A percentile compares a stretch with the other conserved stretches of the same genome.
These are phyloP conservation scores for Medicago arabica DNA, from an alignment of 306 rosid genomes.

Conservation along the genomic window DNA sequence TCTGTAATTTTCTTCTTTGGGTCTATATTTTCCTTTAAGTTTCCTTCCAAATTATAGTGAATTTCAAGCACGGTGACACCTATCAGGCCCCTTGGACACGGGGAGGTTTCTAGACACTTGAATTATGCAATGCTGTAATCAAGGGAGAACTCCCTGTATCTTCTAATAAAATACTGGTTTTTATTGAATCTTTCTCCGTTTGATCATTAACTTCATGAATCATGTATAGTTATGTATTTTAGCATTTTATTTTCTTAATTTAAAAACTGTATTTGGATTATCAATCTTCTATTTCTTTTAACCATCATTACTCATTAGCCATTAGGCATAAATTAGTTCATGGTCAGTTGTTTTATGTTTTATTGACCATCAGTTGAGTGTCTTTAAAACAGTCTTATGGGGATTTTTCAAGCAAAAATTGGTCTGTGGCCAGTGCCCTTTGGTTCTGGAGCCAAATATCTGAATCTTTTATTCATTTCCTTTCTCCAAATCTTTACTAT, in stretches of 20 bases:
- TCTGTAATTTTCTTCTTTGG: neutral
- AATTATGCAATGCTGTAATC: neutral
- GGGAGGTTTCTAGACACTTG: neutral
- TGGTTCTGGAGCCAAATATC: conserved; percentile 13
- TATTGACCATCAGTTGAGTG: conserved; percentile 11
- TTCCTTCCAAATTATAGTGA: neutral
- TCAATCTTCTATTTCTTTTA: conserved; percentile 27
- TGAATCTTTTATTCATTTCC: neutral
- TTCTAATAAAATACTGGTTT: neutral
- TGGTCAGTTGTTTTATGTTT: conserved; percentile 3
- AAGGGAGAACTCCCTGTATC: conserved; percentile 5
- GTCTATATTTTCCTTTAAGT: neutral
- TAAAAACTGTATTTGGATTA: too few relatives aligned
- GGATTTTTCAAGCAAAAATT: conserved; percentile 31
- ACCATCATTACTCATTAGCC: neutral
- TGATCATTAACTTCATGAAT: neutral
- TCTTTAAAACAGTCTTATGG: conserved; percentile 19
- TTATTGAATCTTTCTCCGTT: conserved; percentile 15
- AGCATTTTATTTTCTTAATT: conserved; percentile 16
- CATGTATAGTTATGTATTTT: conserved; percentile 4
- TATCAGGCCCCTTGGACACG: neutral
- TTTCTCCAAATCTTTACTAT: conserved; percentile 4
- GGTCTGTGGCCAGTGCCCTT: neutral
- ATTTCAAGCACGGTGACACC: neutral
- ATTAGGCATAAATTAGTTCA: conserved; percentile 22